Evolutionary conservation across 2,329 filamentous ascomycete species (phyloP).

Genomic region (Fusarium compactum): DNA sequence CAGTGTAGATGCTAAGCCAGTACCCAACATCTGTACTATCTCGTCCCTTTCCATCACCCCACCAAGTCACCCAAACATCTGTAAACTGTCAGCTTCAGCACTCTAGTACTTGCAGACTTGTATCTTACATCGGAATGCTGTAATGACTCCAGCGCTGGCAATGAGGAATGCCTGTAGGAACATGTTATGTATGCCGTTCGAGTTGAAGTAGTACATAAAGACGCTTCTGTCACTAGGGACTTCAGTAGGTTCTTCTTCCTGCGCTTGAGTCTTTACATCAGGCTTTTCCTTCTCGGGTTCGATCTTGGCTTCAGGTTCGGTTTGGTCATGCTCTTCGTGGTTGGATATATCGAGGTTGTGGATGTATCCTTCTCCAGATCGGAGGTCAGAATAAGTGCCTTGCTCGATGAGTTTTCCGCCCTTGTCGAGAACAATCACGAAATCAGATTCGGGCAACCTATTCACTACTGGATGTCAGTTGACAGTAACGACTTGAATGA

Average conservation of each 20-base stretch:
- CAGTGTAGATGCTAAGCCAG: constrained; percentile 48
- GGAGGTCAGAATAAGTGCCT: constrained; percentile 54
- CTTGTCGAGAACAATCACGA: constrained; percentile 58
- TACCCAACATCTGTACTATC: constrained; percentile 45
- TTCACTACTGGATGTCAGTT: constrained; percentile 38
- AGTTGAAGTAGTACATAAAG: constrained; percentile 48
- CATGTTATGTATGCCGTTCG: constrained; percentile 41
- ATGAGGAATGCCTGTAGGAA: constrained; percentile 29
- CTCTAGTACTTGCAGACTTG: rapidly evolving
- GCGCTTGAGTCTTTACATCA: not conserved
- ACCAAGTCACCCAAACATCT: constrained; percentile 51
- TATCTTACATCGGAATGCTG: constrained; percentile 45
- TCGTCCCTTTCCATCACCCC: constrained; percentile 48
- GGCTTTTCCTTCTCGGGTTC: not conserved
- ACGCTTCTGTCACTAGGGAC: constrained; percentile 43
- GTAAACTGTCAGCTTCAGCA: not conserved
- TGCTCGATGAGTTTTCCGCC: constrained; percentile 58
- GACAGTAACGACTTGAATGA: too few species aligned
- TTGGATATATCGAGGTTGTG: constrained; percentile 52
- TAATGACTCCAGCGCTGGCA: constrained; percentile 33
- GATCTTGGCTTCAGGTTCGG: not conserved
- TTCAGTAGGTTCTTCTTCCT: constrained; percentile 8
- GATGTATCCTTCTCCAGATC: constrained; percentile 53
- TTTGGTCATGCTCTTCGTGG: constrained; percentile 23
- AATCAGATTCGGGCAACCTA: constrained; percentile 55